Conservation (phyloP, 352 stramenopile species). For the Elongisporangium anandrum region DNA sequence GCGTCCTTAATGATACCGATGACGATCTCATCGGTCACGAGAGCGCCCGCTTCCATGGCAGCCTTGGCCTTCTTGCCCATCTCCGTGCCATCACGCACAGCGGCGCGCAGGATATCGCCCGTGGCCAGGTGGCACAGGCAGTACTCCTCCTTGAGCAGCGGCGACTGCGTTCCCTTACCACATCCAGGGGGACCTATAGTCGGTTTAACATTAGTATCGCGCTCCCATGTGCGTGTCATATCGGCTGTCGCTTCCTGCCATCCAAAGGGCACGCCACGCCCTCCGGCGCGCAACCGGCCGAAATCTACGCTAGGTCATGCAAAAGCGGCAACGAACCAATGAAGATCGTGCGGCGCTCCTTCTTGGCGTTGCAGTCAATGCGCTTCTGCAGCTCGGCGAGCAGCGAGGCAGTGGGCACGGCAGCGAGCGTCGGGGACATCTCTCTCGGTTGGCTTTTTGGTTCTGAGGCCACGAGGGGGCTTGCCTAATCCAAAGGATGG, state of each 20-base stretch:
- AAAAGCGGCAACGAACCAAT: slow-evolving; percentile 61
- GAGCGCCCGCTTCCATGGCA: slow-evolving; percentile 96
- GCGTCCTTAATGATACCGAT: slow-evolving; percentile 99
- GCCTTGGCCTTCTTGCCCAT: slow-evolving; percentile 97
- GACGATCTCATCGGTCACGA: slow-evolving; percentile 98
- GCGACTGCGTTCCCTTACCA: slow-evolving; percentile 99
- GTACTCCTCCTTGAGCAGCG: slow-evolving; percentile 97
- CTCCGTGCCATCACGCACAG: slow-evolving; percentile 94
- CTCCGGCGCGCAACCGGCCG: not conserved
- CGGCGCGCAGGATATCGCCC: slow-evolving; percentile 98
- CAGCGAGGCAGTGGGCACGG: slow-evolving; percentile 78
- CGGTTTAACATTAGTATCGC: slow-evolving; percentile 1
- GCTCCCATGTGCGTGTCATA: not conserved
- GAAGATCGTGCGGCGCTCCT: slow-evolving; percentile 93
- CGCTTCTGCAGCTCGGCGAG: slow-evolving; percentile 90
- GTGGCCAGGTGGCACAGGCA: slow-evolving; percentile 98
- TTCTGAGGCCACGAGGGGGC: not conserved
- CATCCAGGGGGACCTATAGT: slow-evolving; percentile 87
- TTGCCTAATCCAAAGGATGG: not conserved
- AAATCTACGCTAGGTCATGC: not conserved
- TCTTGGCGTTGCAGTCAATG: slow-evolving; percentile 90
- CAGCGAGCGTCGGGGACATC: slow-evolving; percentile 38
- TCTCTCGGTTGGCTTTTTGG: not conserved
- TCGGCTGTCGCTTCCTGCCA: slow-evolving; percentile 1
- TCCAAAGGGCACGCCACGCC: not conserved